Base-by-base conservation (phyloP, 768 basidiomycete species). In the Artomyces pyxidatus region DNA sequence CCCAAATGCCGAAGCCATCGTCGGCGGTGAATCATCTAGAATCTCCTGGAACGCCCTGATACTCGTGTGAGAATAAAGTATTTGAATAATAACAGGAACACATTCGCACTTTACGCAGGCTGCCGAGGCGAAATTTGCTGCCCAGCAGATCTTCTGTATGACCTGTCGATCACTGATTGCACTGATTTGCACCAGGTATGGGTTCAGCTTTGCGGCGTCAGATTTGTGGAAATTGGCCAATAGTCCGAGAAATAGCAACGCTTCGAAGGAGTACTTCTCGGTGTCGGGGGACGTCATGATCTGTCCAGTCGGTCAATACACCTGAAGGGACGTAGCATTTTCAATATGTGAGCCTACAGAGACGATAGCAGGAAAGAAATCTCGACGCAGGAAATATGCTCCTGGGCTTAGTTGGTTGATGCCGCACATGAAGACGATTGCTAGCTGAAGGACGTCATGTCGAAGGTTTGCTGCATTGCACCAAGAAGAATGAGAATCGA, bases 211-310 rank as follows among this genome's bases (percentile, higher is more conserved):
- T 9, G 80, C 77, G 9, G 81, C 81, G 58, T 84, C 83, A 0
- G 81, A 82, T 57, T 80, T 83, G 60, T 85, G 85, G 59, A 80
- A 87, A 57, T 83, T 84, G 46, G 78, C 78, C 2, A 87, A 71
- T 28, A 84, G 63, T 10, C 77, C 70, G n/a, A 85, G 70, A 6
- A 86, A 65, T 6, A 85, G 65, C 0, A 71, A 64, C 1, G 80
- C 77, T 58, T 84, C 81, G 47, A 82, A 79, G 0, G 80, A 72
- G 58, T 66, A 82, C 42, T 70, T 68, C 52, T 75, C 73, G 4
- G 75, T 83, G 19, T 76, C 73, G 1, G 71, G 73, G 9, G 70
- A 69, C 51, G 72, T 81, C 25, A 83, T 71, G 28, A 83, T 66
- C 84, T 85, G 40, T 6, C 10, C 17, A 19, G 42, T 40, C 14